Percentiles rank a stretch among this genome's conserved stretches.
These are phyloP conservation scores for Yamadazyma kanchanaburiensis DNA, from an alignment of 1,139 yeast species.

Conservation along the genomic window DNA sequence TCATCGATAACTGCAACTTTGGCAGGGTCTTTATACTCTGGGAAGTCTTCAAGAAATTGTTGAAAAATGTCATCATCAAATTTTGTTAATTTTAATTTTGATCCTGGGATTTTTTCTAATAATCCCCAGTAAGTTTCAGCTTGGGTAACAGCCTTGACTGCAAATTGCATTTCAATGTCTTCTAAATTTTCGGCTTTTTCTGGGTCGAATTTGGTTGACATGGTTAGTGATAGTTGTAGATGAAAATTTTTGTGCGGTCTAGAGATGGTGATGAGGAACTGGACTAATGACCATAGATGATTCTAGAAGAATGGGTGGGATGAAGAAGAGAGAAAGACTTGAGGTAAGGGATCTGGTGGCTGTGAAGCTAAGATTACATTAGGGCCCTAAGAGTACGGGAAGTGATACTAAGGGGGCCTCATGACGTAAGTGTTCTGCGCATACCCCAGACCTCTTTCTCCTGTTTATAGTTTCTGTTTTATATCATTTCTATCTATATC, in stretches of 20 bases:
- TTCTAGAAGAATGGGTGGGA: neutral
- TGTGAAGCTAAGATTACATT: too few relatives aligned
- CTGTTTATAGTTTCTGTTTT: too few relatives aligned
- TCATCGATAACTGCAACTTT: conserved; percentile 62
- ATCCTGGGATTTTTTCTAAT: conserved; percentile 70
- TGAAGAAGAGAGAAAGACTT: too few relatives aligned
- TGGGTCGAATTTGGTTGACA: conserved; percentile 41
- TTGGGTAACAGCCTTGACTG: conserved; percentile 95
- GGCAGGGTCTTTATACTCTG: conserved; percentile 68
- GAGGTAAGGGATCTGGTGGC: too few relatives aligned
- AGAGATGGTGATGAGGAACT: too few relatives aligned
- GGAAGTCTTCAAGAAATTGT: conserved; percentile 69
- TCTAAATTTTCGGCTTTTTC: conserved; percentile 59
- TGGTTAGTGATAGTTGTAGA: conserved; percentile 7
- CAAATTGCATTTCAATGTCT: conserved; percentile 90
- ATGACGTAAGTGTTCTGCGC: too few relatives aligned
- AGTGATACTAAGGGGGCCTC: too few relatives aligned
- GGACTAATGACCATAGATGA: neutral
- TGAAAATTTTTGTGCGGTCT: too few relatives aligned
- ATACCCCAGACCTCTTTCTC: too few relatives aligned
- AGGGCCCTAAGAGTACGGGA: too few relatives aligned
- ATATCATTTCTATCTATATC: too few relatives aligned
- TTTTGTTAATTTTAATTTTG: conserved; percentile 72
- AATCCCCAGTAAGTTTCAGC: conserved; percentile 93
- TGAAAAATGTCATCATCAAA: conserved; percentile 81